Evolutionary conservation across 495 filamentous ascomycete genomes (phyloP).

Genomic region (Zalerion maritima): DNA sequence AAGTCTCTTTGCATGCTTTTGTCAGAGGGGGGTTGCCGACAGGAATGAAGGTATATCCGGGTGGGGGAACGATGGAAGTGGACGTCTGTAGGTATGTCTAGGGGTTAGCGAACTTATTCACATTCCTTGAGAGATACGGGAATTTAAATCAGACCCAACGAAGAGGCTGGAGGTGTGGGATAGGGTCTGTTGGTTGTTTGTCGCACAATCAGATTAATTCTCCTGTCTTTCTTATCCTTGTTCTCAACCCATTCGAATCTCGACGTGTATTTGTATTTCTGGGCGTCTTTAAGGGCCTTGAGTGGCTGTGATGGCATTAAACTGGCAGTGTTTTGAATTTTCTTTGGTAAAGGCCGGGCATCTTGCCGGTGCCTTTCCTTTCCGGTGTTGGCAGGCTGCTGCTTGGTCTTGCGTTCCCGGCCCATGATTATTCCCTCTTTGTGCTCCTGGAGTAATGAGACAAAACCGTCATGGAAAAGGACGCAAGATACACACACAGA

Average conservation of each 20-base stretch:
- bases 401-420: constrained; percentile 11
- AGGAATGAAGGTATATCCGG: constrained; percentile 76
- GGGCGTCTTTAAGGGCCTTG: constrained; percentile 15
- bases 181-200: constrained; percentile 3
- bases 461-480: constrained; percentile 14
- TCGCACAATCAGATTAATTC: constrained; percentile 20
- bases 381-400: constrained; percentile 9
- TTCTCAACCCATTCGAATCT: constrained; percentile 42
- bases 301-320: constrained; percentile 12
- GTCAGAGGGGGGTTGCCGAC: constrained; percentile 65
- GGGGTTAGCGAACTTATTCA: constrained; percentile 12
- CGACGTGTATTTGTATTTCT: constrained; percentile 34
- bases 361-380: no score
- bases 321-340: constrained; percentile 8
- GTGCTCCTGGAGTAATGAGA: constrained; percentile 15
- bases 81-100: constrained; percentile 28
- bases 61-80: constrained; percentile 37
- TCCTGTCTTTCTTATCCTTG: constrained; percentile 40
- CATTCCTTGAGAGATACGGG: background rate
- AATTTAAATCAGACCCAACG: background rate
- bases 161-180: background rate
- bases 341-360: no score
- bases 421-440: constrained; percentile 16
- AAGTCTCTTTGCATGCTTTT: constrained; percentile 63
- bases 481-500: constrained; percentile 11